phyloP scores from a whole-genome alignment of 495 filamentous ascomycete species.

The Penicillium crystallinum region DNA sequence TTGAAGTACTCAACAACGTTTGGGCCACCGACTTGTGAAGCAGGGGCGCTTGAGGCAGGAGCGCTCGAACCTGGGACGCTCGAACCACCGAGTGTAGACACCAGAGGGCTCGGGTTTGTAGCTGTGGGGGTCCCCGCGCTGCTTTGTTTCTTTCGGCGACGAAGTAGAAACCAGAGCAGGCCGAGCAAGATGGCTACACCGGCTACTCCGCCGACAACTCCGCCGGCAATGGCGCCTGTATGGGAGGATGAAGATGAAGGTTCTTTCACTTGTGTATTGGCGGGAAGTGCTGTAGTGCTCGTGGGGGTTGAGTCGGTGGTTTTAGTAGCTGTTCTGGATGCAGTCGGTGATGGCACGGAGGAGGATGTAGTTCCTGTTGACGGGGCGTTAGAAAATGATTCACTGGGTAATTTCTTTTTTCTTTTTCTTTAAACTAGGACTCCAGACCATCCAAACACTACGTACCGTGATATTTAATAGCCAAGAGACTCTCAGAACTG shows the following conservation, averaged over 20 bases:
- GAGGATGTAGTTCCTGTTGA: neutral
- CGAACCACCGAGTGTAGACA: neutral
- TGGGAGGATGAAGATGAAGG: neutral
- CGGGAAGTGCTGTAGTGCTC: too few species aligned
- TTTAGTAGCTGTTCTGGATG: neutral
- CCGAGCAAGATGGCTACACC: slow-evolving; percentile 1
- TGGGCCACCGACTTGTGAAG: neutral
- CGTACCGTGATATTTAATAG: slow-evolving; percentile 1
- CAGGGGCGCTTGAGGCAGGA: neutral
- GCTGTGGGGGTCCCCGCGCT: neutral
- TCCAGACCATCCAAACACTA: neutral
- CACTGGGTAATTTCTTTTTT: too few species aligned
- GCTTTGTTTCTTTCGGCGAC: neutral
- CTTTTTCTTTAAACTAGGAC: neutral
- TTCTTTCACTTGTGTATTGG: neutral
- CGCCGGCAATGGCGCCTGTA: slow-evolving; percentile 11
- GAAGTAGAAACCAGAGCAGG: slow-evolving; percentile 9
- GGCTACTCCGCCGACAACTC: slow-evolving; percentile 10
- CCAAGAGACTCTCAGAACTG: neutral
- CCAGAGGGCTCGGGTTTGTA: neutral
- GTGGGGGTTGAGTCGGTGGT: too few species aligned
- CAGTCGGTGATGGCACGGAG: neutral
- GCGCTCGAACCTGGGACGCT: neutral
- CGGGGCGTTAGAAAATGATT: neutral
- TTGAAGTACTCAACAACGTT: neutral